Base-by-base conservation (phyloP, 495 filamentous ascomycete genomes). In the Talaromyces borbonicus region DNA sequence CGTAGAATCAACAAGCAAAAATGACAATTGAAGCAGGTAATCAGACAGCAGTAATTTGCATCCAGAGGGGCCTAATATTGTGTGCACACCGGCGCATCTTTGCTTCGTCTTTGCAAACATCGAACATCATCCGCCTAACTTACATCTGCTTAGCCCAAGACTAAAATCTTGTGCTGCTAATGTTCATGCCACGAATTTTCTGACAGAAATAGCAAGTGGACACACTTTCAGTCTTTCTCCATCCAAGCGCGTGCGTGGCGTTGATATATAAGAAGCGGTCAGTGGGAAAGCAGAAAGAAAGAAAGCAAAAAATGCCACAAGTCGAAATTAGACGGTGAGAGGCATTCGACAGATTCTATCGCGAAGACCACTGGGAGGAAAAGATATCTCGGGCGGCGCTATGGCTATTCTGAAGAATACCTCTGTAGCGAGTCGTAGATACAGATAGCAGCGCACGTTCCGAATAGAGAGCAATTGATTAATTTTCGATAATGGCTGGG, bases 141-240 rank as follows among this genome's bases (percentile, higher is more conserved):
- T 20, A 38, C 35, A 38, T 38, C 16, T 38, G 35, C 35, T 38
- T 9, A 38, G 19, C 22, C 19, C 16, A 20, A 16, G 22, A 20
- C 19, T 38, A 38, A 36, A 8, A 38, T 16, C 35, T 12, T 23
- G 8, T 38, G 35, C 12, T 20, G 16, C 14, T 8, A 38, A 16
- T 38, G 22, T 1, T 38, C 22, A 16, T 38, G 35, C 35, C 19
- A 5, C n/a, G 35, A 8, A 38, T 20, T 22, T 20, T 11, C 15
- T 38, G 35, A 20, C 35, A 38, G 22, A 38, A 20, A 20, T 38
- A 16, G 16, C 18, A 38, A 38, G 35, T 38, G 35, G 35, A 38
- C 19, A 36, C 33, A 5, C 2, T 11, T 38, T 18, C n/a, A n/a
- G n/a, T n/a, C 19, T 18, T 36, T 36, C 19, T 36, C 32, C 32